Evolutionary conservation across 1,284 basidiomycete species (phyloP), one percentile per base, ranked within the genome.

Genomic region (Ganoderma boninense): DNA sequence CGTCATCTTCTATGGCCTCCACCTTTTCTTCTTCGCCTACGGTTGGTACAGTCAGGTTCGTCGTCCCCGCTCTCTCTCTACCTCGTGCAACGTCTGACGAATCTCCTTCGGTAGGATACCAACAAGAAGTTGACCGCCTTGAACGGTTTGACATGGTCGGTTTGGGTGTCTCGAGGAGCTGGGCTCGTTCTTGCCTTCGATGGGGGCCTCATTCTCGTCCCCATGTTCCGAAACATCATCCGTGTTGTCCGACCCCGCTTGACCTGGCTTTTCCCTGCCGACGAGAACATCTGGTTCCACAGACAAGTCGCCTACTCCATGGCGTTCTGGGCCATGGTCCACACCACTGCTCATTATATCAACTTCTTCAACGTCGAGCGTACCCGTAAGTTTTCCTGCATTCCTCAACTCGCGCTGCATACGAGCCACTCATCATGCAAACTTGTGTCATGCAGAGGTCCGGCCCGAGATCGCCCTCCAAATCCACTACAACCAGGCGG

Each of bases 241-340:
- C 91, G 92, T 69, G 82, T 94, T 73, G 81, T 96, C 73, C 90
- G 95, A 46, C 95, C 95, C 42, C 90, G 86, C 74, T 77, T 96
- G 62, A 82, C 89, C 11, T 92, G 92, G 89, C 83, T 94, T 64
- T 91, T 96, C 84, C 95, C 95, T 32, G 92, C 93, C 70, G 95
- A 97, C 80, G 95, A 96, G 84, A 95, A 95, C 77, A 92, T 96
- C 77, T 95, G 94, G 95, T 95, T 96, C 85, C 95, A 97, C 80
- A 86, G 94, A 71, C 95, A 97, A 77, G 94, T 96, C 54, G 95
- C 95, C 14, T 97, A 97, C 80, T 94, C 92, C 11, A 90, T 96
- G 88, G 91, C 94, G 4, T 95, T 95, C 83, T 95, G 92, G 92
- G 82, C 92, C 13, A 89, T 92, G 86, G 91, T 97, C 1, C 95